Base-by-base conservation (phyloP, 208 protist genomes). In the Trichomonas gallinae region DNA sequence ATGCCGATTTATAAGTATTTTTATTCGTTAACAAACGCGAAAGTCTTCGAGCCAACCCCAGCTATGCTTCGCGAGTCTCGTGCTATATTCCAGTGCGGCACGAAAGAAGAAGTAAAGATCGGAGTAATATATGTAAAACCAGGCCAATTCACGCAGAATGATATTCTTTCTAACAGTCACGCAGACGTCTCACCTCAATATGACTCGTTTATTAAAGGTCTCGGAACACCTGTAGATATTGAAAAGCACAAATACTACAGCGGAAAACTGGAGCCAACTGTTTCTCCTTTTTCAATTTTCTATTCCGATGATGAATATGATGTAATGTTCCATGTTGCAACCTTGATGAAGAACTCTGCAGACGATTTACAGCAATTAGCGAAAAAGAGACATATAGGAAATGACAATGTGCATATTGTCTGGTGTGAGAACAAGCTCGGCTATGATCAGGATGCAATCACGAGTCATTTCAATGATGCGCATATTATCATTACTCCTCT, bases 401-500 rank as follows among this genome's bases (percentile, higher is more conserved):
- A 96, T 40, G 89, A 96, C 46, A 51, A 96, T 72, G 89, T 96
- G 10, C 44, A 96, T 40, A 96, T 96, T 40, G 46, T 96, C 8
- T 96, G 89, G 89, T 81, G 46, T 44, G 89, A 96, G 51, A 51
- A 96, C 46, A 34, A 40, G 17, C 9, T 31, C 0, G 44, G 46
- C 26, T 96, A 96, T 96, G n/a, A 81, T 81, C 15, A 42, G 45
- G 15, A 26, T 42, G 36, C 34, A 21, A 96, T 96, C 72, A 38
- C 46, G 3, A 44, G 40, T n/a, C 26, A 96, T 6, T 96, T 96
- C 36, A 96, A 96, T 72, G 49, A 51, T 45, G 42, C 40, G 11
- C 44, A 96, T 72, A 63, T 96, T 42, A 45, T 96, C 2, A 72
- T 96, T 21, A 98, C 97, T 82, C 98, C 98, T 31, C 82, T 98